phyloP scores from a whole-genome alignment of 768 basidiomycete genomes.

The Lactarius akahatsu region DNA sequence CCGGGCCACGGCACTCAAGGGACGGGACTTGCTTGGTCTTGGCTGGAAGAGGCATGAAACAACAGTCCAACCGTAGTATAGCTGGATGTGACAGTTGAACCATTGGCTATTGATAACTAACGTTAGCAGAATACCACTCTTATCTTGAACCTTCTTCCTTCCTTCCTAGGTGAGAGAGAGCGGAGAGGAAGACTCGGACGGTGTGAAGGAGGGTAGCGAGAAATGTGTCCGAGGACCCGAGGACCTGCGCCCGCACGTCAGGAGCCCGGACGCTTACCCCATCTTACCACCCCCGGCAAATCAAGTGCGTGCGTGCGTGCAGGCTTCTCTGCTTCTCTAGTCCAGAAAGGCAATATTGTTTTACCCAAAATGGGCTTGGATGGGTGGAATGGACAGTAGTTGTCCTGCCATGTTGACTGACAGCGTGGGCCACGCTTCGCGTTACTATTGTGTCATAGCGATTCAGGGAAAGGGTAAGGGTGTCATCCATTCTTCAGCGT shows the following conservation, averaged over 20 bases:
- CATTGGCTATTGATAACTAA: background rate
- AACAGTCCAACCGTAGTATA: background rate
- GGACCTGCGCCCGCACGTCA: background rate
- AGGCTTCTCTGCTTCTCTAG: background rate
- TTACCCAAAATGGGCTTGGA: background rate
- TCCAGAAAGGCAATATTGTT: background rate
- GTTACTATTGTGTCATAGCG: background rate
- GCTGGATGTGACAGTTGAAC: background rate
- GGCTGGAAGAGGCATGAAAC: background rate
- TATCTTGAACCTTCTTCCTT: background rate
- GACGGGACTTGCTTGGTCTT: background rate
- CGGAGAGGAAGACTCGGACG: too few species aligned
- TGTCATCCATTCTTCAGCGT: background rate
- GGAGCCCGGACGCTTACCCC: background rate
- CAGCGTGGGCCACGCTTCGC: background rate
- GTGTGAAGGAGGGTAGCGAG: background rate
- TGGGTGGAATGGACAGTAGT: background rate
- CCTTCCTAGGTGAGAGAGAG: background rate
- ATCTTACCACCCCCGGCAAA: background rate
- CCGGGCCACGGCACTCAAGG: background rate
- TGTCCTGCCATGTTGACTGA: background rate
- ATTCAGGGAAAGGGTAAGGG: background rate
- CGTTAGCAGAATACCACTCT: background rate
- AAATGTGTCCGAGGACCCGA: background rate
- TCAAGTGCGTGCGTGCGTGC: background rate